Base-by-base conservation (phyloP, 352 stramenopile species). In the Phytophthora idaei region DNA sequence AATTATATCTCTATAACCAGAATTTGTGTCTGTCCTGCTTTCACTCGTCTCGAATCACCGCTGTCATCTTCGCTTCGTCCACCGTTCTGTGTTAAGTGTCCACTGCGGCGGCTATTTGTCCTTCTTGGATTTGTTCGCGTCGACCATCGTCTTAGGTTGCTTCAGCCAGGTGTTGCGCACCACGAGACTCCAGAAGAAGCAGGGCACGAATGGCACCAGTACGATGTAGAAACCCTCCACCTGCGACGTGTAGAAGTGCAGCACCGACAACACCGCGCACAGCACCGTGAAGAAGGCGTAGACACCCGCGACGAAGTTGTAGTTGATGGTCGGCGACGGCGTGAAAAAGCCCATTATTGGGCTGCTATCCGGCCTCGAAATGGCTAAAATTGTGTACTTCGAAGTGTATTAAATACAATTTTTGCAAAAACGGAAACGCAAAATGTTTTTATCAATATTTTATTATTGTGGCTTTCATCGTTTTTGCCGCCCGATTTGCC, bases 141-240 rank as follows among this genome's bases (percentile, higher is more conserved):
- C 44, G 58, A 56, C 17, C 6, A 10, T 27, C 17, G 8, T 42
- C 44, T 56, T 45, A 3, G 64, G 50, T 25, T 80, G 52, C 56
- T 74, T 42, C 50, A 94, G 79, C 89, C 89, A 97, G 44, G 71
- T 81, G 41, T 77, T 64, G 55, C 89, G 87, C 64, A 96, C 87
- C 56, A 91, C 69, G 53, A 95, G 71, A 46, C 85, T 93, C 89
- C 89, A 97, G 50, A 91, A 11, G 57, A 97, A 86, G 61, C 87
- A 94, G 48, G 88, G 89, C 37, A 89, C 37, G 62, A 95, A 95
- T 27, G 87, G 87, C 69, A 86, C 70, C 29, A 95, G 63, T 29
- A 94, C 86, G 64, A 97, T 83, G 82, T 90, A 96, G 62, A 94
- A 92, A 7, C 88, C 88, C 42, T 97, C 85, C 50, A 94, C 57